Percentiles rank a stretch among this genome's conserved stretches.
Conservation (phyloP, 345 rosid species). For the Salix caprea region DNA sequence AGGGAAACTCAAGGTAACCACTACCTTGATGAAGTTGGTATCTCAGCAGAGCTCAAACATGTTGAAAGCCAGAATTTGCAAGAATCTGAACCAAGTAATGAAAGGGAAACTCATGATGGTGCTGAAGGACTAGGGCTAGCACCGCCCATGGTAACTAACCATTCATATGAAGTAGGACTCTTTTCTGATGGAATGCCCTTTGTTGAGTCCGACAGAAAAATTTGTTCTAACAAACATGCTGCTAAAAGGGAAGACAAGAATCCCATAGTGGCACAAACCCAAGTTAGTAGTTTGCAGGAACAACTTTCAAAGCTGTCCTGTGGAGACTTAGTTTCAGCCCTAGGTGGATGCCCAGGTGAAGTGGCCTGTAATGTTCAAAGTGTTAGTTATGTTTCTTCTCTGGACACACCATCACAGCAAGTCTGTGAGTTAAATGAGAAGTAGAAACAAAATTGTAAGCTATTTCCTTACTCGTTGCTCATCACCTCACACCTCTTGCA, state of each 20-base stretch:
- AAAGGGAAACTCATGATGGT: not conserved
- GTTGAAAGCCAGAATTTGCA: not conserved
- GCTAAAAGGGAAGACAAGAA: not conserved
- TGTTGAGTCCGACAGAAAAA: not conserved
- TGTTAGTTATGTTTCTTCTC: conserved; percentile 34
- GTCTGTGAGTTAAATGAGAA: conserved; percentile 21
- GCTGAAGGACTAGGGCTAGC: not conserved
- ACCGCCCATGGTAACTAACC: not conserved
- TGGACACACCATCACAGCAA: conserved; percentile 33
- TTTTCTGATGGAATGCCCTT: not conserved
- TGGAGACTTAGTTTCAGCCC: not conserved
- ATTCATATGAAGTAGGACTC: not conserved
- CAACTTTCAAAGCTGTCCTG: conserved; percentile 41
- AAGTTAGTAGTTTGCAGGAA: conserved; percentile 32
- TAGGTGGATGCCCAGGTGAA: conserved; percentile 8
- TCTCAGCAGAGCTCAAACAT: not conserved
- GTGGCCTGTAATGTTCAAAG: conserved; percentile 17
- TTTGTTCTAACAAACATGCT: not conserved
- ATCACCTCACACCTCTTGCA: no score
- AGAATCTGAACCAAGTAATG: not conserved
- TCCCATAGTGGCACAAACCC: conserved; percentile 3
- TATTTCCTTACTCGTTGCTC: no score
- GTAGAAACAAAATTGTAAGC: conserved; percentile 15
- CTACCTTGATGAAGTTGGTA: not conserved
- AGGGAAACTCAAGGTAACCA: not conserved